Evolutionary conservation across 768 basidiomycete genomes (phyloP), one percentile per base, ranked within the genome.

Genomic region (Paxillus ammoniavirescens): DNA sequence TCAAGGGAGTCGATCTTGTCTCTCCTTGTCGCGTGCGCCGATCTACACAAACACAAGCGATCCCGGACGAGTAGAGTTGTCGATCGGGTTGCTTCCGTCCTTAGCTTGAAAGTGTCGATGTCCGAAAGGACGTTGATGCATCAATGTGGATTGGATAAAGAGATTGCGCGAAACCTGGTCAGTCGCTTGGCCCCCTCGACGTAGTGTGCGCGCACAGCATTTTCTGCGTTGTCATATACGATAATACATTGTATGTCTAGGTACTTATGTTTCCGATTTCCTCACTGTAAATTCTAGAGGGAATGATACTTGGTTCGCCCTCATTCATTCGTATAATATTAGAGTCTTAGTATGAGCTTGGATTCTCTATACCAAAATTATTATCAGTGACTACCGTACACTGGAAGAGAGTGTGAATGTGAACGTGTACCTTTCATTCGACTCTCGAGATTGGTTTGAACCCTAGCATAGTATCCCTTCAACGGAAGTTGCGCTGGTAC

Each of bases 1-100:
- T 63, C 64, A 33, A 70, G 56, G 49, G 54, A 41, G 50, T 60
- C 64, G 18, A 53, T 72, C 46, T 51, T 60, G 36, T 49, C 56
- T 15, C 55, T 64, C 36, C 49, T 69, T 26, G 17, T 50, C 36
- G 33, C 55, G 14, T 59, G 57, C 45, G 38, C 21, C 45, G 53
- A 56, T 36, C 57, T 42, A 56, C 62, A 42, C 36, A 58, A 52
- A 38, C 43, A 37, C 18, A 21, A 21, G 23, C 55, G 55, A 44
- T 57, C 42, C 8, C 60, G 62, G 3, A 42, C 56, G 49, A 48
- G 42, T 17, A 60, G 56, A 26, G 14, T 21, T 30, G 36, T 42
- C 8, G 47, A 42, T 42, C 56, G 49, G 18, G 36, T 53, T 18
- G 26, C 54, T 28, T 38, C 47, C 18, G 46, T 61, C 35, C 14